Percentiles rank a stretch among this genome's conserved stretches.
These are phyloP conservation scores for Salvia splendens DNA, from an alignment of 257 asterid species.

Conservation along the genomic window DNA sequence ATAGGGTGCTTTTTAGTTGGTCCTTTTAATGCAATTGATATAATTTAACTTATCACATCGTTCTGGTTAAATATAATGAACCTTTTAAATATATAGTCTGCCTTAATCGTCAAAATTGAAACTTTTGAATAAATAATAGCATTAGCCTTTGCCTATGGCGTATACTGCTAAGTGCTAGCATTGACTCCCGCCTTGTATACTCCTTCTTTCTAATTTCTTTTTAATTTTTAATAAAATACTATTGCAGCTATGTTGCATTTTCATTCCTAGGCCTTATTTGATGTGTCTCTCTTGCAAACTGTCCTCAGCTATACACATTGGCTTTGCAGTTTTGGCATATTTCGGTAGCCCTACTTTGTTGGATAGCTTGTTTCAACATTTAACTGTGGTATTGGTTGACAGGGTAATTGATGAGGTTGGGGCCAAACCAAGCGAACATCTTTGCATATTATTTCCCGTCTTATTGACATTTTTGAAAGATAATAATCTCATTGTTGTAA, in stretches of 20 bases:
- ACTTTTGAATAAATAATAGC: slow-evolving; percentile 6
- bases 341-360: background rate
- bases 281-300: slow-evolving; percentile 18
- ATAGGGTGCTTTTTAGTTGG: slow-evolving; percentile 16
- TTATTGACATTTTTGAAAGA: slow-evolving; percentile 68
- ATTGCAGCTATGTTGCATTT: slow-evolving; percentile 8
- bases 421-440: slow-evolving; percentile 60
- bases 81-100: background rate
- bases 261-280: slow-evolving; percentile 5
- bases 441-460: slow-evolving; percentile 63
- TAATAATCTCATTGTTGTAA: slow-evolving; percentile 55
- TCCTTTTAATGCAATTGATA: slow-evolving; percentile 13
- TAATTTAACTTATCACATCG: background rate
- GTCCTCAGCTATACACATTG: slow-evolving; percentile 6
- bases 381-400: slow-evolving; percentile 41
- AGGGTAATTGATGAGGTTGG: slow-evolving; percentile 87
- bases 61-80: background rate
- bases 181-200: background rate
- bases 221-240: background rate
- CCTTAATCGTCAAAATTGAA: slow-evolving; percentile 25
- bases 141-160: background rate
- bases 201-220: background rate
- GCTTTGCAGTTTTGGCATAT: slow-evolving; percentile 8
- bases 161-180: background rate
- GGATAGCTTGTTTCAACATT: slow-evolving; percentile 21